Evolutionary conservation across 2,329 filamentous ascomycete species (phyloP).

Genomic region (Curvularia sp.): DNA sequence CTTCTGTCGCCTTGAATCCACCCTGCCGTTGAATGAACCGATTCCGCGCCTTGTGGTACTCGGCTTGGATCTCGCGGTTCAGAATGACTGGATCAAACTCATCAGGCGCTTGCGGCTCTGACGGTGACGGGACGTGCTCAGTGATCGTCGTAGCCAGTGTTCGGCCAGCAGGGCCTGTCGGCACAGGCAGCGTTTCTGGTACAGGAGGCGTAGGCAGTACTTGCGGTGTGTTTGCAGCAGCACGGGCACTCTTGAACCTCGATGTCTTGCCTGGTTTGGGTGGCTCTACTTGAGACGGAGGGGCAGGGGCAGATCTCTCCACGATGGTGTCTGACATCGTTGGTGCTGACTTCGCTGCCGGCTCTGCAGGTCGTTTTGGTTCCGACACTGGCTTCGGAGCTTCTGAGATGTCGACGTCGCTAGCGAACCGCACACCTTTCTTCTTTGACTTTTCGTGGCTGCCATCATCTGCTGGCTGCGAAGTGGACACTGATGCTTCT

Average conservation of each 20-base stretch:
- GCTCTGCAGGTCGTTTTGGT: conserved; percentile 24
- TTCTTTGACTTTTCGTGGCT: conserved; percentile 32
- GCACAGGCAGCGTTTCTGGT: conserved; percentile 39
- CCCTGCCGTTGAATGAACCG: conserved; percentile 82
- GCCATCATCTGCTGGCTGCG: conserved; percentile 10
- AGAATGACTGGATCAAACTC: conserved; percentile 73
- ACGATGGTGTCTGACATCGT: conserved; percentile 48
- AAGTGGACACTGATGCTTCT: conserved; percentile 8
- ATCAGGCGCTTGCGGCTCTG: conserved; percentile 52
- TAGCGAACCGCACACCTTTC: conserved; percentile 84
- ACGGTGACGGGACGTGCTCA: conserved; percentile 55
- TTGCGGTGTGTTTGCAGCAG: conserved; percentile 25
- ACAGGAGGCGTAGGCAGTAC: conserved; percentile 37
- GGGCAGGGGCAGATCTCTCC: conserved; percentile 37
- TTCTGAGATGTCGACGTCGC: conserved; percentile 73
- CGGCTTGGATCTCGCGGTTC: conserved; percentile 77
- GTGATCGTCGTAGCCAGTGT: conserved; percentile 67
- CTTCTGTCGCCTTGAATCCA: conserved; percentile 74
- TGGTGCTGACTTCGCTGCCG: conserved; percentile 17
- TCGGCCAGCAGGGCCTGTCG: conserved; percentile 53
- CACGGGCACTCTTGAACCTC: conserved; percentile 51
- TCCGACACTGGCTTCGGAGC: conserved; percentile 36
- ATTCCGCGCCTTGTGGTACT: conserved; percentile 85
- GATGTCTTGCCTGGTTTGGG: conserved; percentile 48
- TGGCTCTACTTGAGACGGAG: conserved; percentile 21